Base-by-base conservation (phyloP, 176 grass and related monocot species). In the Urochloa ruziziensis region DNA sequence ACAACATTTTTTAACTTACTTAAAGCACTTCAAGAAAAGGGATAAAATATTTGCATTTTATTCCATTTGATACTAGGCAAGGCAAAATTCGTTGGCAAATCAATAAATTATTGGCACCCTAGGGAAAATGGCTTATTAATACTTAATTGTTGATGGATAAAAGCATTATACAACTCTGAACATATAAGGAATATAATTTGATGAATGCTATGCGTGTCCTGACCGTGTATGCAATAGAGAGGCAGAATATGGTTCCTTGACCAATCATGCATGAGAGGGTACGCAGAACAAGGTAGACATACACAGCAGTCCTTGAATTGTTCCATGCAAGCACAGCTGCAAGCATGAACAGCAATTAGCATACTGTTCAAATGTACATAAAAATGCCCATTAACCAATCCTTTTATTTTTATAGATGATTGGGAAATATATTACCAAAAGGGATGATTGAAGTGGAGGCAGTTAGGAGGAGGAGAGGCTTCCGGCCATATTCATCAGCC, bases 161-260 rank as follows among this genome's bases (percentile, higher is more conserved):
- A 77, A 28, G 4, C 69, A 49, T 18, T 48, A 1, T 32, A 30
- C 2, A 19, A 60, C n/a, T 63, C 17, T 1, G 0, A 14, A 23
- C 7, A 63, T 11, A 30, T 13, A 3, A 77, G 37, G 10, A 44
- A 12, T 44, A 46, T 0, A 66, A 21, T 80, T 51, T 3, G 3
- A 35, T 17, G 3, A 54, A 71, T 61, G 17, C 15, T 34, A 77
- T 34, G 34, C 28, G 30, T 48, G 29, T 23, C 53, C 58, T 65
- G 67, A 97, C 94, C 78, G 89, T 83, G 89, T 97, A 97, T 33
- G 94, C 83, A 61, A 93, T 73, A 18, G 94, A 72, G 3, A 97
- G 89, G 77, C 87, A 90, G 63, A 89, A 86, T 77, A 94, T 92
- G 82, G 89, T 94, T 82, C 94, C 94, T 89, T 94, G 92, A 46